Evolutionary conservation across 2,329 filamentous ascomycete genomes (phyloP).

Genomic region (Chaetomium olivaceum): DNA sequence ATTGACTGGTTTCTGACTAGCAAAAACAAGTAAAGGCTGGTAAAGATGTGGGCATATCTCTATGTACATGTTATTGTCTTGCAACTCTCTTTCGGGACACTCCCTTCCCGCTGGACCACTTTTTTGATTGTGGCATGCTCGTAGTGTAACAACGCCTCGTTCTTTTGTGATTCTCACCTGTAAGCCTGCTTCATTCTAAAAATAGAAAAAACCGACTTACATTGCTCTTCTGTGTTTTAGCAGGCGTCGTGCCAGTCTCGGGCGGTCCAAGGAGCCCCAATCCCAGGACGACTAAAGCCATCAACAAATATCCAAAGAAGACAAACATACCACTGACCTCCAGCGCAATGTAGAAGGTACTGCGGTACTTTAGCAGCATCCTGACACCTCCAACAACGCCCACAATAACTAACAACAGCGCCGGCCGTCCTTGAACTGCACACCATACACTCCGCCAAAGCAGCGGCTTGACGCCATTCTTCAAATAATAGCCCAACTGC

Average conservation of each 20-base stretch:
- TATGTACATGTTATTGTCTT: too few species aligned
- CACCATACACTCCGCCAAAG: neutral
- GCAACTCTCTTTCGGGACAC: too few species aligned
- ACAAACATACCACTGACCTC: slow-evolving; percentile 42
- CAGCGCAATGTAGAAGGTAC: slow-evolving; percentile 42
- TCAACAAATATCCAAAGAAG: slow-evolving; percentile 28
- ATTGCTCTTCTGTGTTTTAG: neutral
- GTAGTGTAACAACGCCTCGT: too few species aligned
- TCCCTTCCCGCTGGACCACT: too few species aligned
- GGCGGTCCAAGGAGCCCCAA: slow-evolving; percentile 17
- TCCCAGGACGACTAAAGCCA: slow-evolving; percentile 23
- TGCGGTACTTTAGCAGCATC: slow-evolving; percentile 38
- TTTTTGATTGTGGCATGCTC: too few species aligned
- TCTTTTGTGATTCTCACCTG: too few species aligned
- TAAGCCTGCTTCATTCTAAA: too few species aligned
- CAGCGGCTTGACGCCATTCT: slow-evolving; percentile 27
- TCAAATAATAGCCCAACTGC: slow-evolving; percentile 22
- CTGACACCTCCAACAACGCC: slow-evolving; percentile 19
- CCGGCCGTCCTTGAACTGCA: slow-evolving; percentile 27
- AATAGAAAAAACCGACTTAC: neutral
- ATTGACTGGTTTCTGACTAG: too few species aligned
- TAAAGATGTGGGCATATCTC: too few species aligned
- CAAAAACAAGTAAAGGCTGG: too few species aligned
- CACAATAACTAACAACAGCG: slow-evolving; percentile 26
- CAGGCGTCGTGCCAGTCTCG: neutral